Conservation (phyloP, 176 grass and related monocot species). For the Bothriochloa decipiens region DNA sequence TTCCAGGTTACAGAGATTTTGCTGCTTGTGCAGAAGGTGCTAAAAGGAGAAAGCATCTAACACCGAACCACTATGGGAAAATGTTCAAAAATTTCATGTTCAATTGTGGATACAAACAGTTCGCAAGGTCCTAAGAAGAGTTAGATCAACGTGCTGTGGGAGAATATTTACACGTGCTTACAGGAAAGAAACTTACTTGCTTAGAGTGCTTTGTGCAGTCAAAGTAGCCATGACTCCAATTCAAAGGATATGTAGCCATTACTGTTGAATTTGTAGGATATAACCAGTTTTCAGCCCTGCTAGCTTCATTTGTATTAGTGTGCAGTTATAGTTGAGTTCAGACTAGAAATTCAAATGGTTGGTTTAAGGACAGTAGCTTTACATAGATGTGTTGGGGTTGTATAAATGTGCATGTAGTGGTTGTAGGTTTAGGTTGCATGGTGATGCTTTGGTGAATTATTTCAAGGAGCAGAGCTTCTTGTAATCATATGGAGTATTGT, state of each 20-base stretch:
- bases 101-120: neutral
- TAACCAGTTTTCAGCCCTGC: neutral
- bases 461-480: conserved; percentile 22
- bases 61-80: neutral
- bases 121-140: conserved; percentile 3
- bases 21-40: conserved; percentile 55
- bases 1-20: conserved; percentile 71
- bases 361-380: neutral
- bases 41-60: conserved; percentile 66
- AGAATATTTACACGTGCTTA: conserved; percentile 16
- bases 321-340: conserved; percentile 25
- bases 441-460: conserved; percentile 1
- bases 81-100: conserved; percentile 18
- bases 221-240: neutral
- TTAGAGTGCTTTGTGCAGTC: conserved; percentile 20
- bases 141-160: neutral
- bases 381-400: neutral
- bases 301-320: conserved; percentile 31
- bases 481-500: neutral
- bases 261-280: conserved; percentile 33
- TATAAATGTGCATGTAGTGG: neutral
- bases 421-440: conserved; percentile 4
- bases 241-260: neutral
- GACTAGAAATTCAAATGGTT: neutral
- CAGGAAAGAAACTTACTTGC: conserved; percentile 25